Evolutionary conservation across 2,329 filamentous ascomycete genomes (phyloP).

Genomic region (Hypoxylon sp.): DNA sequence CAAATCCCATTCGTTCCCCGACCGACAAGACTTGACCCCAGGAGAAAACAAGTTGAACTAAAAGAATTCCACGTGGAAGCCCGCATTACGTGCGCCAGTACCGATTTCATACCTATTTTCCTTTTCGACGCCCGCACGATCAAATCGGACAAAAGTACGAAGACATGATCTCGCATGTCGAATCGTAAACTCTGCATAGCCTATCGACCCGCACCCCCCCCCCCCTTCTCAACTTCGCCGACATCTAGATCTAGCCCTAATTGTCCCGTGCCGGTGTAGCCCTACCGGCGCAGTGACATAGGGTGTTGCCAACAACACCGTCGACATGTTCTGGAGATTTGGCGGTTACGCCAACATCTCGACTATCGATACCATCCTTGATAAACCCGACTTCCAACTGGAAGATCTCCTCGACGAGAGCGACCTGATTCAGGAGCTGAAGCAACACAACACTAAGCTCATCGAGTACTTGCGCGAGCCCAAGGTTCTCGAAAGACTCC

Average conservation of each 20-base stretch:
- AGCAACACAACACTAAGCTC: slow-evolving; percentile 97
- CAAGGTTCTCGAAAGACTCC: slow-evolving; percentile 80
- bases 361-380: slow-evolving; percentile 94
- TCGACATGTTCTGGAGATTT: slow-evolving; percentile 99
- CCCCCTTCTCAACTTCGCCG: slow-evolving; percentile 2
- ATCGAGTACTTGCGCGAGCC: slow-evolving; percentile 95
- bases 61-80: slow-evolving; percentile 12
- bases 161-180: slow-evolving; percentile 27
- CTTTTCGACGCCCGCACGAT: slow-evolving; percentile 4
- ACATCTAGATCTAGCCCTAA: slow-evolving; percentile 3
- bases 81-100: slow-evolving; percentile 20
- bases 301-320: slow-evolving; percentile 35
- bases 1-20: slow-evolving; percentile 8
- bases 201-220: slow-evolving; percentile 6
- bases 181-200: slow-evolving; percentile 13
- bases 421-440: slow-evolving; percentile 96
- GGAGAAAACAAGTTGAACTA: slow-evolving; percentile 7
- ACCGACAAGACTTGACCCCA: slow-evolving; percentile 15
- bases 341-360: slow-evolving; percentile 98
- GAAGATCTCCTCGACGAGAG: slow-evolving; percentile 96
- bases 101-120: slow-evolving; percentile 15
- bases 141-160: neutral
- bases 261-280: slow-evolving; percentile 33
- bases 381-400: slow-evolving; percentile 93
- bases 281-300: slow-evolving; percentile 38